These are phyloP conservation scores for Gliomastix tumulicola DNA, from an alignment of 2,329 filamentous ascomycete genomes.

Conservation along the genomic window DNA sequence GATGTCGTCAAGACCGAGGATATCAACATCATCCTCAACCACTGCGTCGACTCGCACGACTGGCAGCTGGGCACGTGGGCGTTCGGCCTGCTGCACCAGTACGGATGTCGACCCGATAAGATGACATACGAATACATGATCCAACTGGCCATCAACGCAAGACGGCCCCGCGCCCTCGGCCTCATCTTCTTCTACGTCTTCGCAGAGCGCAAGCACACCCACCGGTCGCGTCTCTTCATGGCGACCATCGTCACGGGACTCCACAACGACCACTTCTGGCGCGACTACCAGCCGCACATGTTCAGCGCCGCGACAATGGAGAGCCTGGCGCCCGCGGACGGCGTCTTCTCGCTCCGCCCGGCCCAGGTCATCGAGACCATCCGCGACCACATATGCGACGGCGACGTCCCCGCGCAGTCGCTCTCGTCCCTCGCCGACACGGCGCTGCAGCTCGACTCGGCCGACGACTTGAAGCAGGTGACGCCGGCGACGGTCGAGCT, in stretches of 20 bases:
- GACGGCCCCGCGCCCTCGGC: constrained; percentile 19
- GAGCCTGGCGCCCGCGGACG: too few species aligned
- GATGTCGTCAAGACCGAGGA: constrained; percentile 18
- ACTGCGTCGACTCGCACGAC: constrained; percentile 15
- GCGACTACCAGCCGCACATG: constrained; percentile 13
- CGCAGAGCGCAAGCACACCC: constrained; percentile 19
- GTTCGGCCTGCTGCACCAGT: constrained; percentile 13
- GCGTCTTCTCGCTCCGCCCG: not conserved
- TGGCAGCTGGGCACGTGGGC: constrained; percentile 23
- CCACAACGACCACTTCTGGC: constrained; percentile 17
- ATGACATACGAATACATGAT: constrained; percentile 30
- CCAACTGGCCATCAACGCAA: constrained; percentile 21
- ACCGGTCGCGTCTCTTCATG: constrained; percentile 13
- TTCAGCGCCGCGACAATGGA: constrained; percentile 16
- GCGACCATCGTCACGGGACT: constrained; percentile 15
- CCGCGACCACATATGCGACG: not conserved
- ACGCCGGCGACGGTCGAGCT: too few species aligned
- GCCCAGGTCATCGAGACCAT: not conserved
- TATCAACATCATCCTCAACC: constrained; percentile 29
- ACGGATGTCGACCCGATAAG: constrained; percentile 15
- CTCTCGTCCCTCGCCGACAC: not conserved
- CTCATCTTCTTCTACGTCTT: constrained; percentile 23
- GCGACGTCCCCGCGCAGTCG: not conserved
- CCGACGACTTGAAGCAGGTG: too few species aligned
- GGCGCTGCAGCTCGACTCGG: too few species aligned